phyloP scores from a whole-genome alignment of 2,329 filamentous ascomycete species.

The Ophiostoma sp. region DNA sequence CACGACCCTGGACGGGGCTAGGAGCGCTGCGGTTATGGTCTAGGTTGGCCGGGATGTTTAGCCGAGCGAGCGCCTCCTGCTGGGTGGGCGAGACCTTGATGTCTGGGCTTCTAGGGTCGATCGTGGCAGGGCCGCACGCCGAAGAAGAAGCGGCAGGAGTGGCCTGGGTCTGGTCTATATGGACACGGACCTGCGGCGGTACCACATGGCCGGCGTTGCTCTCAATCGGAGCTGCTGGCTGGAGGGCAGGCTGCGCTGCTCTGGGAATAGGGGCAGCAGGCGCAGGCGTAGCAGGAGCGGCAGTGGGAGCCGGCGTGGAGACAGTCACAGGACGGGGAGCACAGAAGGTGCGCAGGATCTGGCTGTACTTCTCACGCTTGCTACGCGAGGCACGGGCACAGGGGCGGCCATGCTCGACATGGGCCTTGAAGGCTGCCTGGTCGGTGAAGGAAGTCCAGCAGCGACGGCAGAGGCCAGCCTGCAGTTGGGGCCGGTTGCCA shows the following conservation, averaged over 20 bases:
- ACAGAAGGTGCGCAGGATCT: constrained; percentile 34
- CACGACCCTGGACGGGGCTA: neutral
- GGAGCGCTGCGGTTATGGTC: neutral
- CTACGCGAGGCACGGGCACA: constrained; percentile 36
- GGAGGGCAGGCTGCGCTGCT: neutral
- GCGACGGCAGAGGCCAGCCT: constrained; percentile 37
- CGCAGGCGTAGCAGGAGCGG: neutral
- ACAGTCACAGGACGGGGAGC: neutral
- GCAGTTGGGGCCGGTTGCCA: constrained; percentile 32
- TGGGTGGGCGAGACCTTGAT: constrained; percentile 19
- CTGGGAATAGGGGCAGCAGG: neutral
- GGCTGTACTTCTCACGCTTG: constrained; percentile 36
- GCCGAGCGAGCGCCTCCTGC: neutral
- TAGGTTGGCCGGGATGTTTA: neutral
- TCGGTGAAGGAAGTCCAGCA: constrained; percentile 38
- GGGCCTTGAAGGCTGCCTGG: constrained; percentile 33
- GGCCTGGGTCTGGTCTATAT: neutral
- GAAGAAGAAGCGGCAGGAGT: neutral
- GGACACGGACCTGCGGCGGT: neutral
- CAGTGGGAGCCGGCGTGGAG: neutral
- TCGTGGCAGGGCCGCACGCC: neutral
- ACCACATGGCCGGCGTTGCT: neutral
- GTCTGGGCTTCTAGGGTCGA: neutral
- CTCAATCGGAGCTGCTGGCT: constrained; percentile 5
- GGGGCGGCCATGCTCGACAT: constrained; percentile 26